A percentile compares a stretch with the other conserved stretches of the same genome.
Evolutionary conservation across 2,329 filamentous ascomycete species (phyloP).

Genomic region (Botrytis sinoallii): DNA sequence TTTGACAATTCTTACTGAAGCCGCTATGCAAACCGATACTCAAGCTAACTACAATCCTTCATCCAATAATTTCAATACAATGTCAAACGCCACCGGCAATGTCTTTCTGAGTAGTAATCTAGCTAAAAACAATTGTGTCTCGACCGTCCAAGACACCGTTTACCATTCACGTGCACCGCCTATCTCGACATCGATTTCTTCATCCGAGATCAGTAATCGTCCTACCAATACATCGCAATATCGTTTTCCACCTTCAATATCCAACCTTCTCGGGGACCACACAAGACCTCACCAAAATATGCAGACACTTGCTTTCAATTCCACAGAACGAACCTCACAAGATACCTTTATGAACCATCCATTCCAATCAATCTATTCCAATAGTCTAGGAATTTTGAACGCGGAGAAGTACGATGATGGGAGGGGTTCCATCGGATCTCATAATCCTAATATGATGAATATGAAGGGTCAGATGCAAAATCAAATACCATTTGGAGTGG

Average conservation of each 20-base stretch:
- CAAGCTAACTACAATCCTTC: background rate
- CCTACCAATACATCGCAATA: constrained; percentile 12
- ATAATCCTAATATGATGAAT: constrained; percentile 21
- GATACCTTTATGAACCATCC: constrained; percentile 24
- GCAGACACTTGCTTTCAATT: constrained; percentile 29
- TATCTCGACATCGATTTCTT: background rate
- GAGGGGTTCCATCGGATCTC: constrained; percentile 25
- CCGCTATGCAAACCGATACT: constrained; percentile 28
- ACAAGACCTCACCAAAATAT: constrained; percentile 22
- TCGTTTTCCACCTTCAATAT: background rate
- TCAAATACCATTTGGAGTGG: constrained; percentile 31
- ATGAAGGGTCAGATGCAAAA: constrained; percentile 19
- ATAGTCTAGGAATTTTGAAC: constrained; percentile 42
- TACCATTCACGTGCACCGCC: constrained; percentile 8
- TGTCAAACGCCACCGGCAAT: constrained; percentile 8
- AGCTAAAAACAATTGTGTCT: background rate
- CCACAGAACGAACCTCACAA: constrained; percentile 13
- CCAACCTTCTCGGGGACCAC: constrained; percentile 17
- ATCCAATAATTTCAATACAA: background rate
- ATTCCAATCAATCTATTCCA: constrained; percentile 23
- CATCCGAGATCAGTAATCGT: constrained; percentile 23
- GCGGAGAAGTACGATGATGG: constrained; percentile 47
- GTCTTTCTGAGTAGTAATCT: background rate
- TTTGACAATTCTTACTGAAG: constrained; percentile 31
- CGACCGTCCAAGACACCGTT: background rate